These are phyloP conservation scores for Saccharomyces hybrid DNA, from an alignment of 1,139 yeast species.

Conservation along the genomic window DNA sequence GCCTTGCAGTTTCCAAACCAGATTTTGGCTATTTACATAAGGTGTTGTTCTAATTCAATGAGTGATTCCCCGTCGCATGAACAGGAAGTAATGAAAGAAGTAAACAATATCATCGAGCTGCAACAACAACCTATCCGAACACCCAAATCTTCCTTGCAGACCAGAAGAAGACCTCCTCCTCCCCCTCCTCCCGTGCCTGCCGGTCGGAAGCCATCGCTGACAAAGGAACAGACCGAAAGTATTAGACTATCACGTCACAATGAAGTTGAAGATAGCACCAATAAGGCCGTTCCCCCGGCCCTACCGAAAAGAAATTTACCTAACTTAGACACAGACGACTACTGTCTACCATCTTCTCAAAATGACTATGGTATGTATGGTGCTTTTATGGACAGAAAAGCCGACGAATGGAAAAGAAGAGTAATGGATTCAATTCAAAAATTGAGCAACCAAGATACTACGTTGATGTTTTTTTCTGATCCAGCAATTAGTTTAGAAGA, in stretches of 20 bases:
- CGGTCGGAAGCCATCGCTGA: constrained; percentile 8
- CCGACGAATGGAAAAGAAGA: constrained; percentile 39
- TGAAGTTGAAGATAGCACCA: constrained; percentile 5
- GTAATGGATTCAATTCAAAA: constrained; percentile 31
- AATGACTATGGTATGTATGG: constrained; percentile 23
- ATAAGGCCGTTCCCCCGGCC: constrained; percentile 16
- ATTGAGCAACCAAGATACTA: constrained; percentile 15
- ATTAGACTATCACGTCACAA: constrained; percentile 10
- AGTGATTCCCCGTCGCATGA: constrained; percentile 44
- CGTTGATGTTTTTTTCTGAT: constrained; percentile 26
- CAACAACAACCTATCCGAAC: neutral
- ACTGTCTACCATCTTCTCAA: constrained; percentile 22
- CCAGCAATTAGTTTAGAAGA: constrained; percentile 24
- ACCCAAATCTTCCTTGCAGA: neutral
- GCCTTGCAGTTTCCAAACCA: constrained; percentile 55
- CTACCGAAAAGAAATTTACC: constrained; percentile 20
- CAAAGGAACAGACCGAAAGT: constrained; percentile 10
- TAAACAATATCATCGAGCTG: constrained; percentile 26
- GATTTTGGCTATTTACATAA: constrained; percentile 66
- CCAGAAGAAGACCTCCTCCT: constrained; percentile 2
- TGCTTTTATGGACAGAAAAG: constrained; percentile 33
- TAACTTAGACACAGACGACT: constrained; percentile 9
- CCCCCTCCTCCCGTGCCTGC: constrained; percentile 18
- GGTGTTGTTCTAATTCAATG: constrained; percentile 67
- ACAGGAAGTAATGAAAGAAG: constrained; percentile 20